Evolutionary conservation across 441 rosid genomes (phyloP).

Genomic region (Populus hybrid): DNA sequence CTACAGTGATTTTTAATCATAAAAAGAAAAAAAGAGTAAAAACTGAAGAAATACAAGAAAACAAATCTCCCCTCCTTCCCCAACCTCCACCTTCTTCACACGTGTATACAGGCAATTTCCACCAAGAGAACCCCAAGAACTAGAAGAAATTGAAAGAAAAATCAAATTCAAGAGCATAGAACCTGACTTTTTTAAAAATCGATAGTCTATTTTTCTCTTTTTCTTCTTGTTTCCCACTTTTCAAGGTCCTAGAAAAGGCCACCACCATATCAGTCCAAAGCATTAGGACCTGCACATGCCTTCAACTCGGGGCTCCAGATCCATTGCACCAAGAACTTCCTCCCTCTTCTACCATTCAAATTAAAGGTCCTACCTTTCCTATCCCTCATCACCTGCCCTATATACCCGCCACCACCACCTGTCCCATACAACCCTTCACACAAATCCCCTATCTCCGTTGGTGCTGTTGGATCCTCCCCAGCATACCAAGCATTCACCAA

Average conservation of each 20-base stretch:
- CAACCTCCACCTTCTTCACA: background rate
- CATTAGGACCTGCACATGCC: conserved; percentile 83
- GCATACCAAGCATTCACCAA: conserved; percentile 93
- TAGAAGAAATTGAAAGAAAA: background rate
- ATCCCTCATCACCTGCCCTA: conserved; percentile 76
- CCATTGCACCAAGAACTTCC: conserved; percentile 84
- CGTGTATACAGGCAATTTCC: background rate
- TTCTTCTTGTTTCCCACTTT: background rate
- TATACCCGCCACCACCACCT: conserved; percentile 91
- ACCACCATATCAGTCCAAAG: conserved; percentile 36
- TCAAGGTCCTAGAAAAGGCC: background rate
- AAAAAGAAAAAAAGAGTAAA: background rate
- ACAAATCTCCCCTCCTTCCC: background rate
- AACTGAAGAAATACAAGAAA: background rate
- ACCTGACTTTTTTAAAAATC: background rate
- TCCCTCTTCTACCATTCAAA: conserved; percentile 62
- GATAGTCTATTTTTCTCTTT: background rate
- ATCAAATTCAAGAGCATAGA: conserved; percentile 9
- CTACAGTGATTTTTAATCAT: background rate
- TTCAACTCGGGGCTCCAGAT: conserved; percentile 69
- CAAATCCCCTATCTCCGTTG: conserved; percentile 84
- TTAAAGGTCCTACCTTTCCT: conserved; percentile 54
- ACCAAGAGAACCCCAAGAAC: background rate
- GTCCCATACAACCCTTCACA: conserved; percentile 91
- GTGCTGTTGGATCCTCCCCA: conserved; percentile 92